These are phyloP conservation scores for Coffea eugenioides DNA, from an alignment of 257 asterid genomes.

Conservation along the genomic window DNA sequence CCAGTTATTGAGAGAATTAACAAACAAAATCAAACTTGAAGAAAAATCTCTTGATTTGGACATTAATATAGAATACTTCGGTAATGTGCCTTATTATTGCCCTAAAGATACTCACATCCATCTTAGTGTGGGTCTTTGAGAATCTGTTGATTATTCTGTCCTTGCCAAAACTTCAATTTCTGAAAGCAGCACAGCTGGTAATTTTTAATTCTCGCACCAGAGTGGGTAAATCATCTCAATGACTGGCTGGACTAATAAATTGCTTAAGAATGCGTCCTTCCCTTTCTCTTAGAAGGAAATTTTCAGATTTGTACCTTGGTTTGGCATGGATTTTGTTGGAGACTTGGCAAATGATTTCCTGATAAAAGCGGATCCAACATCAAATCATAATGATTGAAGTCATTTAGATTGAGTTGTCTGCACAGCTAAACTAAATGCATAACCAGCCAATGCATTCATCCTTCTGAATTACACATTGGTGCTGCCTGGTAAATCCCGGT, in stretches of 20 bases:
- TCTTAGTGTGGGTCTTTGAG: not conserved
- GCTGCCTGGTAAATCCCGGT: not conserved
- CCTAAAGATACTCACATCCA: not conserved
- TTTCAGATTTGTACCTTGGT: not conserved
- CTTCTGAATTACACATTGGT: not conserved
- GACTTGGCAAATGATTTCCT: not conserved
- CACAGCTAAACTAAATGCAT: not conserved
- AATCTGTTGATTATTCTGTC: not conserved
- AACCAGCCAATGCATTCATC: not conserved
- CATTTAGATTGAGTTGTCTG: not conserved
- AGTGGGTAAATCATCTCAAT: not conserved
- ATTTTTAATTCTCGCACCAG: not conserved
- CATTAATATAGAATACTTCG: conserved; percentile 20
- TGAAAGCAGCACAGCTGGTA: not conserved
- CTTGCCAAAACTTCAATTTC: not conserved
- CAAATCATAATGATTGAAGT: not conserved
- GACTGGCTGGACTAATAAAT: not conserved
- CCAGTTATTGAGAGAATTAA: conserved; percentile 37
- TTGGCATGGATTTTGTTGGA: not conserved
- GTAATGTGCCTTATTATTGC: conserved; percentile 17
- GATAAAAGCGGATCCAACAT: not conserved
- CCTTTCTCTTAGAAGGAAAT: not conserved
- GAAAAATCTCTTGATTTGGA: conserved; percentile 20
- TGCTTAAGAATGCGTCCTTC: not conserved
- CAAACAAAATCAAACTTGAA: conserved; percentile 37